A percentile compares a stretch with the other conserved stretches of the same genome.
Evolutionary conservation across 768 basidiomycete species (phyloP).

Genomic region (Tylopilus sp.): DNA sequence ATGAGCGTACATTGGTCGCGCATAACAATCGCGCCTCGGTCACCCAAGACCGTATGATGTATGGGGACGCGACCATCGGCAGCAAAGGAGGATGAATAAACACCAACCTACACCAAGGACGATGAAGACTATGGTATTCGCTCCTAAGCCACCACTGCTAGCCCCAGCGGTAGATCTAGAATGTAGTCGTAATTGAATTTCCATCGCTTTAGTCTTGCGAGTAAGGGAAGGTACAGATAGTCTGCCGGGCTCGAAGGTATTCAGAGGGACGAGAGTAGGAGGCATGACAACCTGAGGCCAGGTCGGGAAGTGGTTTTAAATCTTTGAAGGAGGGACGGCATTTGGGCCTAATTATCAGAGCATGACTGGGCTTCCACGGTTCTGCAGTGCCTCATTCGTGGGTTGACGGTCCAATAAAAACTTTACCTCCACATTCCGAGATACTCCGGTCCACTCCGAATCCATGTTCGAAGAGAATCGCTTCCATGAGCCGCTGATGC

Average conservation of each 20-base stretch:
- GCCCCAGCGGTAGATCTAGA: slow-evolving; percentile 8
- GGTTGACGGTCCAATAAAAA: slow-evolving; percentile 14
- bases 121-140: slow-evolving; percentile 22
- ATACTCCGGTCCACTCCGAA: slow-evolving; percentile 13
- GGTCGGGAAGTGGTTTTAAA: slow-evolving; percentile 12
- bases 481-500: slow-evolving; percentile 4
- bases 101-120: slow-evolving; percentile 23
- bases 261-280: slow-evolving; percentile 6
- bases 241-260: background rate
- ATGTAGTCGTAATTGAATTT: slow-evolving; percentile 1
- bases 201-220: slow-evolving; percentile 1
- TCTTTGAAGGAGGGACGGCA: slow-evolving; percentile 10
- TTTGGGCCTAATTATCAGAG: slow-evolving; percentile 9
- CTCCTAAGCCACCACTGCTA: slow-evolving; percentile 3
- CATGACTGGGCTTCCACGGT: slow-evolving; percentile 5
- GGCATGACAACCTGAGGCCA: slow-evolving; percentile 4
- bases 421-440: slow-evolving; percentile 15
- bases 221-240: background rate
- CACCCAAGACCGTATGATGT: background rate
- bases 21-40: background rate
- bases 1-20: background rate
- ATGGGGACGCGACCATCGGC: background rate
- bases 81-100: slow-evolving; percentile 2
- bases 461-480: slow-evolving; percentile 9
- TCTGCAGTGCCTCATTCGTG: slow-evolving; percentile 15